Evolutionary conservation across 2,329 filamentous ascomycete species (phyloP), one percentile per base, ranked within the genome.

Genomic region (Hysterium pulicare): DNA sequence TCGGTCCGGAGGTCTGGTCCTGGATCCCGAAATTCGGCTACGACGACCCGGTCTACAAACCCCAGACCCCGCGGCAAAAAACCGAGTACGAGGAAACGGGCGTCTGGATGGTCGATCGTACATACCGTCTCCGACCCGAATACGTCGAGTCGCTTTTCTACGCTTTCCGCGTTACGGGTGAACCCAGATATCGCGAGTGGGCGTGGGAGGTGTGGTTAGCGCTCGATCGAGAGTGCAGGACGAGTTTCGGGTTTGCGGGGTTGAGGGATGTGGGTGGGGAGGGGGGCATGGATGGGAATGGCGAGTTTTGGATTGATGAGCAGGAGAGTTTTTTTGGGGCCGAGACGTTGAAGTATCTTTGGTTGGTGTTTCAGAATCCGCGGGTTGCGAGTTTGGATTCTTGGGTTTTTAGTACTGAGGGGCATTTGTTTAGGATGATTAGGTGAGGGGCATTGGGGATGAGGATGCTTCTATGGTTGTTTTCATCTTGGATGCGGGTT

Each of bases 351-450:
- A 71, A 69, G 53, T 71, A 69, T 50, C 48, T 67, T 5, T 71
- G 57, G 47, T 46, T 71, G n/a, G 62, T 64, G 2, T 70, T 71
- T 47, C 46, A 53, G 3, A 59, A 67, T 40, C 57, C 55, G 4
- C 54, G 64, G 4, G 58, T 61, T 2, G 64, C 55, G 45, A 68
- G 57, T 47, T 47, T 71, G 49, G 65, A 71, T 54, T 54, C 54
- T 5, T 71, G 67, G 67, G 67, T 71, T 16, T 72, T 71, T 50
- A 73, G 64, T 46, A 72, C 69, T 4, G 70, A 70, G 51, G 68
- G 62, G 6, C 66, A 68, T 61, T 46, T 57, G 5, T 68, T 70
- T 24, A 53, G 65, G 37, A 67, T 68, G 56, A 68, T 66, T 34
- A 48, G 62, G 36, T 64, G 50, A 58, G 30, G 22, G 10, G 24